Evolutionary conservation across 768 basidiomycete species (phyloP).

Genomic region (Amanita muscaria): DNA sequence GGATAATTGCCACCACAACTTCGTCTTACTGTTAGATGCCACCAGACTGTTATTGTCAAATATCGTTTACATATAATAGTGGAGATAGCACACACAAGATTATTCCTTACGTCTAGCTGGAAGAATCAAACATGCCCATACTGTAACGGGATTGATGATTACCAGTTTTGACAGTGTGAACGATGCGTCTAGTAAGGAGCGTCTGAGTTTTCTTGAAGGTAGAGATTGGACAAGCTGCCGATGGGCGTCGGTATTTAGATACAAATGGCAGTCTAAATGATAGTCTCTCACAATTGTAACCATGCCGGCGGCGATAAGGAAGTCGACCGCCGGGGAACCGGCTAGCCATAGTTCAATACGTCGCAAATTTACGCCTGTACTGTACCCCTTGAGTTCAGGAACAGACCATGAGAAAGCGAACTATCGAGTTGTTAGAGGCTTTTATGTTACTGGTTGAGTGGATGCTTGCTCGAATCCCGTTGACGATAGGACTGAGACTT

Average conservation of each 20-base stretch:
- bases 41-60: too few species aligned
- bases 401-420: not conserved
- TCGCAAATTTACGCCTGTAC: not conserved
- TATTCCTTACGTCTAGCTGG: too few species aligned
- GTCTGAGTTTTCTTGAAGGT: not conserved
- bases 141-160: constrained; percentile 2
- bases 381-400: not conserved
- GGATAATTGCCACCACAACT: too few species aligned
- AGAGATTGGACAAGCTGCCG: not conserved
- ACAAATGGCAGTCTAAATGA: not conserved
- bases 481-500: constrained; percentile 1
- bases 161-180: constrained; percentile 5
- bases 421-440: not conserved
- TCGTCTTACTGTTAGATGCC: too few species aligned
- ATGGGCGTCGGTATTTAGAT: too few species aligned
- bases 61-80: too few species aligned
- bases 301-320: constrained; percentile 12
- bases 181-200: not conserved
- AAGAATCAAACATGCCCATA: too few species aligned
- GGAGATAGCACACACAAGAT: too few species aligned
- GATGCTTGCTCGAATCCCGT: not conserved
- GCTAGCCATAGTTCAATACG: not conserved
- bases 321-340: constrained; percentile 11
- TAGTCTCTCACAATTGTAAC: constrained; percentile 12
- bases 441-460: not conserved